These are phyloP conservation scores for Austroboletus novae-zelandiae DNA, from an alignment of 1,284 basidiomycete species.

Conservation along the genomic window DNA sequence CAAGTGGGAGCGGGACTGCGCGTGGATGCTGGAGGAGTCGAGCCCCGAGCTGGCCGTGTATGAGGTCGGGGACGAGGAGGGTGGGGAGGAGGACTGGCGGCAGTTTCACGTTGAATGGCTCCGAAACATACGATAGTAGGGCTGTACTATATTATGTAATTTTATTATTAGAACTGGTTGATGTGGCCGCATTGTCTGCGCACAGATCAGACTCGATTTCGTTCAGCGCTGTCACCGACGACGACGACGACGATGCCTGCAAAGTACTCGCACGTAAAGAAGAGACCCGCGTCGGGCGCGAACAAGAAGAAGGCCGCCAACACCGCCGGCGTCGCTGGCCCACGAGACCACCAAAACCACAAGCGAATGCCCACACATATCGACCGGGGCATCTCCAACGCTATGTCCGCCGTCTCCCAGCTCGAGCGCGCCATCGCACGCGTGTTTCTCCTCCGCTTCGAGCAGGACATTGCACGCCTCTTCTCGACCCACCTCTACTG, in stretches of 20 bases:
- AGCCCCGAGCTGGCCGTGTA: conserved; percentile 20
- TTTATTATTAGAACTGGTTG: not conserved
- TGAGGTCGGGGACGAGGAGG: conserved; percentile 10
- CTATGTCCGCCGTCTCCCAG: conserved; percentile 54
- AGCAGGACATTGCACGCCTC: conserved; percentile 66
- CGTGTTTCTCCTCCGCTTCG: conserved; percentile 61
- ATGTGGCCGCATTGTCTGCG: conserved; percentile 16
- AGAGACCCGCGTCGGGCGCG: conserved; percentile 40
- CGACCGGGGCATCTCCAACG: conserved; percentile 51
- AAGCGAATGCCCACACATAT: conserved; percentile 43
- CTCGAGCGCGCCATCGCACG: conserved; percentile 63
- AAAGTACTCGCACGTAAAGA: conserved; percentile 72
- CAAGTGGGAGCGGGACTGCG: conserved; percentile 11
- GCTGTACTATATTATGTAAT: conserved; percentile 24
- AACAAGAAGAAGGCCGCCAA: conserved; percentile 41
- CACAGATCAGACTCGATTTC: conserved; percentile 12
- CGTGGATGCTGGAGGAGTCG: conserved; percentile 31
- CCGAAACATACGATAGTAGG: conserved; percentile 11
- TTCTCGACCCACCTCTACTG: conserved; percentile 66
- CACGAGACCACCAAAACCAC: conserved; percentile 32
- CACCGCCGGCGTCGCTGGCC: conserved; percentile 13
- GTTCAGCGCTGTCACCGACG: not conserved
- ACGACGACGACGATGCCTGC: conserved; percentile 47
- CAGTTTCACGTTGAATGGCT: conserved; percentile 31
- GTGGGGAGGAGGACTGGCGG: conserved; percentile 22